A percentile compares a stretch with the other conserved stretches of the same genome.
These are phyloP conservation scores for Cadophora malorum DNA, from an alignment of 2,329 filamentous ascomycete genomes.

Conservation along the genomic window DNA sequence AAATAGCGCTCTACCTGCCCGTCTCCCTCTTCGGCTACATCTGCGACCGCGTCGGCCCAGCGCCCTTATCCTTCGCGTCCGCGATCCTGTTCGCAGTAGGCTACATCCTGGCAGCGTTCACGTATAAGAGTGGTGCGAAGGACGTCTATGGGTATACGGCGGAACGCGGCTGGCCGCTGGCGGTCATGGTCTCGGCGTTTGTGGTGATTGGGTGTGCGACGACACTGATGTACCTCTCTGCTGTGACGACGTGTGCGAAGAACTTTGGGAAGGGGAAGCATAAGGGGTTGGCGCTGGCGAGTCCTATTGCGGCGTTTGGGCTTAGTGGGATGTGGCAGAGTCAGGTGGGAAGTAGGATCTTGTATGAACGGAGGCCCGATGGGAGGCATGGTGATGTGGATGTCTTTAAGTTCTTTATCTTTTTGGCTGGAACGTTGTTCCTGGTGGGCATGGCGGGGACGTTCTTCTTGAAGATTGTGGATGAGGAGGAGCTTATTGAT, in stretches of 20 bases:
- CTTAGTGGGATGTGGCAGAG: constrained; percentile 96
- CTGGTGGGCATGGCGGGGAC: constrained; percentile 75
- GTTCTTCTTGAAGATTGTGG: constrained; percentile 77
- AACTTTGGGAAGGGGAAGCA: constrained; percentile 92
- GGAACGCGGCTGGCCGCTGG: constrained; percentile 70
- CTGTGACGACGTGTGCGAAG: constrained; percentile 96
- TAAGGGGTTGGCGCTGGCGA: constrained; percentile 85
- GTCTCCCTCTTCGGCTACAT: constrained; percentile 89
- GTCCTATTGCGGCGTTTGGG: constrained; percentile 91
- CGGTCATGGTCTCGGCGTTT: constrained; percentile 85
- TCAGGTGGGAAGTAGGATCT: constrained; percentile 79
- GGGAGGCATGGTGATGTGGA: constrained; percentile 69
- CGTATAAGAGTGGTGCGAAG: constrained; percentile 67
- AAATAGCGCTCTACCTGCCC: constrained; percentile 89
- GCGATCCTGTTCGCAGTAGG: constrained; percentile 78
- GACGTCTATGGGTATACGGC: constrained; percentile 50
- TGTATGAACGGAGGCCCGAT: constrained; percentile 72
- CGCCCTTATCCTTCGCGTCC: constrained; percentile 75
- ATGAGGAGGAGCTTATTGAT: constrained; percentile 87
- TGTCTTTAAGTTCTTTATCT: constrained; percentile 88
- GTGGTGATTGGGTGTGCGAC: constrained; percentile 83
- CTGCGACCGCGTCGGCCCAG: constrained; percentile 87
- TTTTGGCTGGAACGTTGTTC: constrained; percentile 76
- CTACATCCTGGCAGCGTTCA: constrained; percentile 81
- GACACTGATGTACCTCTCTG: constrained; percentile 85